A percentile compares a stretch with the other conserved stretches of the same genome.
Evolutionary conservation across 352 stramenopile species (phyloP).

Genomic region (Phytophthora gonapodyides): DNA sequence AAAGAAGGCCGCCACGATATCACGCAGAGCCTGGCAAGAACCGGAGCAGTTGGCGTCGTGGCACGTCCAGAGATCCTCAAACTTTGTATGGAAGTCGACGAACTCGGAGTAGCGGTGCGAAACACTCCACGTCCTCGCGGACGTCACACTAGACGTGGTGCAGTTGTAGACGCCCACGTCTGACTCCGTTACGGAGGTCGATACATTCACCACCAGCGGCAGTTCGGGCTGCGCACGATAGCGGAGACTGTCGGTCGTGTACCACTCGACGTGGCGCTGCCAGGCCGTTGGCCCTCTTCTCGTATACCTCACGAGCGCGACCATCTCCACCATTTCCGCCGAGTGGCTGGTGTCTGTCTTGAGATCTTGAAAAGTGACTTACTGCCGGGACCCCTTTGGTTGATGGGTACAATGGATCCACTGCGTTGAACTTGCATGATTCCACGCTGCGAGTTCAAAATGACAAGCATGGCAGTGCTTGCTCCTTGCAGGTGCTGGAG

Average conservation of each 20-base stretch:
- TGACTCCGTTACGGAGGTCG: conserved; percentile 30
- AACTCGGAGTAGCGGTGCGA: conserved; percentile 64
- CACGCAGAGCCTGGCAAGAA: conserved; percentile 58
- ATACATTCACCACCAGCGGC: conserved; percentile 41
- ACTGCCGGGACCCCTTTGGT: too few relatives aligned
- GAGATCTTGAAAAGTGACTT: too few relatives aligned
- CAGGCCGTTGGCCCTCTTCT: too few relatives aligned
- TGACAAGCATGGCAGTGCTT: too few relatives aligned
- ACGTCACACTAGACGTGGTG: conserved; percentile 39
- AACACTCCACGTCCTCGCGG: conserved; percentile 41
- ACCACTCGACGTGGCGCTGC: background rate
- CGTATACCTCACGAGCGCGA: too few relatives aligned
- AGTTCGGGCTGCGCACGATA: conserved; percentile 31
- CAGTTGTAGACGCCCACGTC: conserved; percentile 46
- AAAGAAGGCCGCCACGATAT: conserved; percentile 55
- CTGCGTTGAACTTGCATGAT: too few relatives aligned
- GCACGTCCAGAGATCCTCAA: conserved; percentile 51
- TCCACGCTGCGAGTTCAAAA: too few relatives aligned
- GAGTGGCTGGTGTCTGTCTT: too few relatives aligned
- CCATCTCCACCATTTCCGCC: too few relatives aligned
- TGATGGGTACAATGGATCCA: too few relatives aligned
- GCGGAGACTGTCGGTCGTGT: conserved; percentile 36
- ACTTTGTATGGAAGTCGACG: conserved; percentile 40
- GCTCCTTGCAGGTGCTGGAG: too few relatives aligned
- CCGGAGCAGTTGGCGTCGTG: conserved; percentile 13